Conservation (phyloP, 2,329 filamentous ascomycete species). For the Lasiodiplodia sp. region DNA sequence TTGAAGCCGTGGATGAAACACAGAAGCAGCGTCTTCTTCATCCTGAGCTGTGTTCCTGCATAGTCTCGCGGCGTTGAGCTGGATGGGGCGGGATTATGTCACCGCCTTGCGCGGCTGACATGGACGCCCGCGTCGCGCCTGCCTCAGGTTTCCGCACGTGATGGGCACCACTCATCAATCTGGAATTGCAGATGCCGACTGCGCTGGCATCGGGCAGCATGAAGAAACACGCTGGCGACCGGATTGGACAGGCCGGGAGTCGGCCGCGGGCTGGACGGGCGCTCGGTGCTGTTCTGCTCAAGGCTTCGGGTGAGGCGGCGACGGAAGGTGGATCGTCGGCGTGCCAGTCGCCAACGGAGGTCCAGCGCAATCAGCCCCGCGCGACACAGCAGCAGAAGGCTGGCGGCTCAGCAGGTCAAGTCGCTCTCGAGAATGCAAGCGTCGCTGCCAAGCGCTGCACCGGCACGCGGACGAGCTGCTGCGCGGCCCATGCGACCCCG, state of each 20-base stretch:
- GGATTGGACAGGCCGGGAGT: not conserved
- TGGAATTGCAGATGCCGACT: not conserved
- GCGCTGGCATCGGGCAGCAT: not conserved
- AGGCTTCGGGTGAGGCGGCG: not conserved
- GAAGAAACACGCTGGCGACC: not conserved
- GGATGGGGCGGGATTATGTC: slow-evolving; percentile 9
- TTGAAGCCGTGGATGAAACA: slow-evolving; percentile 93
- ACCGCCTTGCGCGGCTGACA: slow-evolving; percentile 2
- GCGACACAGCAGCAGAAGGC: slow-evolving; percentile 22
- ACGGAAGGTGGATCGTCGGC: not conserved
- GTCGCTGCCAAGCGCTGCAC: slow-evolving; percentile 13
- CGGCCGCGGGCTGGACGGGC: not conserved
- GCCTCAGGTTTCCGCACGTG: slow-evolving; percentile 1
- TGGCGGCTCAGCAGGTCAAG: slow-evolving; percentile 15
- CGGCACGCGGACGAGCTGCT: slow-evolving; percentile 5
- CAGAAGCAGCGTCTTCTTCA: slow-evolving; percentile 81
- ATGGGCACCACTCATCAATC: not conserved
- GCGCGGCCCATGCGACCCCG: not conserved
- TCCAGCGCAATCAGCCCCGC: slow-evolving; percentile 12
- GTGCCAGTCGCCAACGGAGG: slow-evolving; percentile 9
- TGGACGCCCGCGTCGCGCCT: slow-evolving; percentile 2
- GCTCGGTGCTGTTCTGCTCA: not conserved
- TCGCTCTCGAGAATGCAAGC: slow-evolving; percentile 23
- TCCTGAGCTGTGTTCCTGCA: slow-evolving; percentile 48
- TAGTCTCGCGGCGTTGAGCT: slow-evolving; percentile 13